Conservation (phyloP, 352 stramenopile genomes). For the Stramenopiles sp. region DNA sequence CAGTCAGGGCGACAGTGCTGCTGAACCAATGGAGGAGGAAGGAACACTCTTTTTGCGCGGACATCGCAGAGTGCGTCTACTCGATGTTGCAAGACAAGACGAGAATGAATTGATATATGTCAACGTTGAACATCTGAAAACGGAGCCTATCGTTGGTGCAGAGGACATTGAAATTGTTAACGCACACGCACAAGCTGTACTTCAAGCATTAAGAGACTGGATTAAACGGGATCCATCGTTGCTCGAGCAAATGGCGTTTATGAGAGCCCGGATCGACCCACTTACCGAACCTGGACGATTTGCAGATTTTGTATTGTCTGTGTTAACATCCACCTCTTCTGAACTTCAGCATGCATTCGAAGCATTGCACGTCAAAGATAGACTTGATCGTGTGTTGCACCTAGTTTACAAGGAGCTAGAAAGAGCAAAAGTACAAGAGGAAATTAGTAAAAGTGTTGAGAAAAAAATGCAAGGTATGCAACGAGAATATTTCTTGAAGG, state of each 20-base stretch:
- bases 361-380: slow-evolving; percentile 39
- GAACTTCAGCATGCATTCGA: neutral
- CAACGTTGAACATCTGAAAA: neutral
- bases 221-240: slow-evolving; percentile 90
- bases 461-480: slow-evolving; percentile 88
- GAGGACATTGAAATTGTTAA: slow-evolving; percentile 62
- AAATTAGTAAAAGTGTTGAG: slow-evolving; percentile 65
- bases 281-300: neutral
- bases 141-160: neutral
- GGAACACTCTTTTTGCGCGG: neutral
- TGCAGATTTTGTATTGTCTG: neutral
- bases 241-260: slow-evolving; percentile 87
- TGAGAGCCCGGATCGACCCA: neutral
- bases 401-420: slow-evolving; percentile 90
- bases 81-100: neutral
- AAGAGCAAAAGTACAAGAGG: slow-evolving; percentile 82
- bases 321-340: neutral
- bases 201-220: slow-evolving; percentile 82
- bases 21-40: too few relatives aligned
- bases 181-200: slow-evolving; percentile 92
- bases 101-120: neutral
- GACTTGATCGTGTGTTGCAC: slow-evolving; percentile 82
- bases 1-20: neutral
- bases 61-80: neutral
- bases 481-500: slow-evolving; percentile 89